Evolutionary conservation across 441 rosid species (phyloP).

Genomic region (Adansonia madagascariensis): DNA sequence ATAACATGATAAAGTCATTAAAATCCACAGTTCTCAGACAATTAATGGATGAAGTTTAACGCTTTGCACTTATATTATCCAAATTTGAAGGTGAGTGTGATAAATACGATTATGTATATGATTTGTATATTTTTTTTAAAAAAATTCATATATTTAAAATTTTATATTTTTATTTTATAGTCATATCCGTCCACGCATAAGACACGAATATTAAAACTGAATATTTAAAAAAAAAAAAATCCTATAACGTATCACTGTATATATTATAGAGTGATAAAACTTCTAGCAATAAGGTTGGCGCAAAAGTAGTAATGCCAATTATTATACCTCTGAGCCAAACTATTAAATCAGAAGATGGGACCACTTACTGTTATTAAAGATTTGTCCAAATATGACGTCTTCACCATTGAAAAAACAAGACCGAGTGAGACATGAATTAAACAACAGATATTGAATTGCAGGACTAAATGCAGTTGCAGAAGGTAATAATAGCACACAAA

Average conservation of each 20-base stretch:
- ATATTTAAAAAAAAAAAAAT: too few species aligned
- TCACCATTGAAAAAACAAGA: not conserved
- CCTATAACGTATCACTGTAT: too few species aligned
- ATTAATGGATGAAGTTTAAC: not conserved
- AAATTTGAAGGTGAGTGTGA: too few species aligned
- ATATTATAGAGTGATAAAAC: not conserved
- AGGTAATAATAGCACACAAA: not conserved
- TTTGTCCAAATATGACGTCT: not conserved
- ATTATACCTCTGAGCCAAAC: not conserved
- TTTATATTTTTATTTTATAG: too few species aligned
- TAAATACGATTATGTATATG: too few species aligned
- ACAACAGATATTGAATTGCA: not conserved
- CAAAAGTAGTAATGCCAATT: not conserved
- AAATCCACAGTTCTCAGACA: not conserved
- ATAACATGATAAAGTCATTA: not conserved
- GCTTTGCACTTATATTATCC: too few species aligned
- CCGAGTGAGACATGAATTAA: not conserved
- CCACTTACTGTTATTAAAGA: not conserved
- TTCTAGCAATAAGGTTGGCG: too few species aligned
- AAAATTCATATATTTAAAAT: too few species aligned
- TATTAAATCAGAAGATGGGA: not conserved
- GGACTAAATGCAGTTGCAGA: slow-evolving; percentile 9
- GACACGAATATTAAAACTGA: too few species aligned
- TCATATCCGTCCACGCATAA: too few species aligned
- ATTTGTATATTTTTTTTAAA: too few species aligned